Evolutionary conservation across 352 stramenopile genomes (phyloP).

Genomic region (Phytophthora idaei): DNA sequence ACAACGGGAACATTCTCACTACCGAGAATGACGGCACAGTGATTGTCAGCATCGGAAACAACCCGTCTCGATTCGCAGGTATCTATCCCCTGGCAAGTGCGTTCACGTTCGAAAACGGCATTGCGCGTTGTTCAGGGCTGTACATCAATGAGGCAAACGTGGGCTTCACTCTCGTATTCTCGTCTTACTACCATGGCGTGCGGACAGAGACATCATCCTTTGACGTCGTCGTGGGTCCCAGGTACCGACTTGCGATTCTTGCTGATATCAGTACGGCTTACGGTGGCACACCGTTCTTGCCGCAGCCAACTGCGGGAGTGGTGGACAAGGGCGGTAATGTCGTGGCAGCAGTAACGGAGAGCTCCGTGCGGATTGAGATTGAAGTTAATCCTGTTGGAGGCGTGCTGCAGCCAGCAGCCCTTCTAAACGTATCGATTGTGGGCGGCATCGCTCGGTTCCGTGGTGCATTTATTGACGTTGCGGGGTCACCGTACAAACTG

Average conservation of each 20-base stretch:
- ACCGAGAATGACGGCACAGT: constrained; percentile 61
- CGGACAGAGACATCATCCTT: constrained; percentile 76
- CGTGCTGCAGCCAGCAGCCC: constrained; percentile 48
- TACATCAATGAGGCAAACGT: constrained; percentile 68
- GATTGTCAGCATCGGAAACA: constrained; percentile 54
- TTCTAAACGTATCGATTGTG: constrained; percentile 62
- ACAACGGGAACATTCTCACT: constrained; percentile 78
- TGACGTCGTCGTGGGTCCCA: constrained; percentile 67
- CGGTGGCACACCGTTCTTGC: constrained; percentile 74
- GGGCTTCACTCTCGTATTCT: constrained; percentile 75
- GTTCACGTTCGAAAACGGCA: constrained; percentile 79
- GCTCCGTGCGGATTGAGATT: constrained; percentile 69
- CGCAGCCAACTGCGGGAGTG: constrained; percentile 74
- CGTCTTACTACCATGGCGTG: constrained; percentile 69
- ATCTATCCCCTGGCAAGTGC: constrained; percentile 49
- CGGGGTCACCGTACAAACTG: constrained; percentile 78
- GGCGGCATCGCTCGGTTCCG: constrained; percentile 64
- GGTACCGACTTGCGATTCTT: constrained; percentile 65
- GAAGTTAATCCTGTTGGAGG: constrained; percentile 65
- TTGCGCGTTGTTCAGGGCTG: constrained; percentile 72
- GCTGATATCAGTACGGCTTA: constrained; percentile 82
- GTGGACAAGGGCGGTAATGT: constrained; percentile 83
- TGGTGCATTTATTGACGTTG: constrained; percentile 73
- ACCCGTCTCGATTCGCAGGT: constrained; percentile 56
- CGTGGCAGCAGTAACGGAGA: constrained; percentile 49